Percentiles rank a stretch among this genome's conserved stretches.
Conservation (phyloP, 2,329 filamentous ascomycete genomes). For the Coniochaeta pulveracea region DNA sequence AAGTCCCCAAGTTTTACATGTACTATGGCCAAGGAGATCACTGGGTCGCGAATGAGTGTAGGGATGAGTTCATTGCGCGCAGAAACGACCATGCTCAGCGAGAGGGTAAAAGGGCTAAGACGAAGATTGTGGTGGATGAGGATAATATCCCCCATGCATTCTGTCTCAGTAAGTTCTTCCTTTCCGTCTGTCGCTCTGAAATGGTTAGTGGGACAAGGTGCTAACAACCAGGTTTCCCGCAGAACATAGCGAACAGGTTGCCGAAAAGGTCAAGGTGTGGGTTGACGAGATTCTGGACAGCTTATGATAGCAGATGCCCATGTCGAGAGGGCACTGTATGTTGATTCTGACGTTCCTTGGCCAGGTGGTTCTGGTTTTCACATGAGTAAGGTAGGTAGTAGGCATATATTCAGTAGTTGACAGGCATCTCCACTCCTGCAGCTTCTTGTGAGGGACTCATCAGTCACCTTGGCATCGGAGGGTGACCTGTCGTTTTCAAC, state of each 20-base stretch:
- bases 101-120: constrained; percentile 23
- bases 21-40: constrained; percentile 50
- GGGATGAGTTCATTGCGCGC: constrained; percentile 43
- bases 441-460: too few species aligned
- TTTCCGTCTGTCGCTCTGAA: background rate
- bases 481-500: too few species aligned
- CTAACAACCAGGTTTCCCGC: constrained; percentile 8
- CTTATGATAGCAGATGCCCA: background rate
- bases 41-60: constrained; percentile 46
- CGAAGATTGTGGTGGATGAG: constrained; percentile 42
- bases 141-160: constrained; percentile 48
- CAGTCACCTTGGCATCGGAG: too few species aligned
- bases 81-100: constrained; percentile 20
- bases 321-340: too few species aligned
- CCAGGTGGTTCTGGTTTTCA: too few species aligned
- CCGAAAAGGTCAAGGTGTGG: constrained; percentile 35
- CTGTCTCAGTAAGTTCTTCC: constrained; percentile 43
- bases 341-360: too few species aligned
- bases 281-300: constrained; percentile 35
- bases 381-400: too few species aligned
- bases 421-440: too few species aligned
- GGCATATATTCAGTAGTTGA: too few species aligned
- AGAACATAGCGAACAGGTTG: constrained; percentile 37
- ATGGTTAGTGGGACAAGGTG: background rate
- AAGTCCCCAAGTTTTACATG: constrained; percentile 41